These are phyloP conservation scores for Exophiala aquamarina DNA, from an alignment of 2,329 filamentous ascomycete species.

Conservation along the genomic window DNA sequence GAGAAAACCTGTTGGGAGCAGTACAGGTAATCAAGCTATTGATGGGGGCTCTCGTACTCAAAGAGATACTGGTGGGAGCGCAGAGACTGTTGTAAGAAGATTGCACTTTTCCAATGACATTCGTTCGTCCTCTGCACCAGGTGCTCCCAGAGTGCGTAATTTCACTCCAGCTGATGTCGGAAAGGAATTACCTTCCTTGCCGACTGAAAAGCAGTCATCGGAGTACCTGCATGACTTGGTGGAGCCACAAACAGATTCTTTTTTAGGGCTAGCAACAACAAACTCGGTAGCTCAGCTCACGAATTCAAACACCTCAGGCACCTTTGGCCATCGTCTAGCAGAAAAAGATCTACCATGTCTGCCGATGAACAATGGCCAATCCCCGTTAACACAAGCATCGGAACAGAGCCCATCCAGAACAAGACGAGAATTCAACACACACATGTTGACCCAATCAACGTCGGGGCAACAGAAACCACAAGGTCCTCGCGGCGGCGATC, in stretches of 20 bases:
- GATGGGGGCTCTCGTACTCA: constrained; percentile 2
- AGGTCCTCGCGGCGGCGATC: constrained; percentile 15
- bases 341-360: constrained; percentile 28
- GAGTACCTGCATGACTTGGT: background rate
- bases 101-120: constrained; percentile 16
- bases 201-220: constrained; percentile 21
- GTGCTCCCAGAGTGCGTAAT: constrained; percentile 26
- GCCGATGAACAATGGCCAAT: constrained; percentile 29
- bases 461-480: background rate
- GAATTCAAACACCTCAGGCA: constrained; percentile 18
- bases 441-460: background rate
- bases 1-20: constrained; percentile 25
- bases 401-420: background rate
- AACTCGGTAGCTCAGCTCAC: constrained; percentile 6
- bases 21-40: constrained; percentile 8
- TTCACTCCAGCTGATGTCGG: constrained; percentile 42
- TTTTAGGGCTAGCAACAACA: constrained; percentile 28
- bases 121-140: constrained; percentile 19
- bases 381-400: constrained; percentile 18
- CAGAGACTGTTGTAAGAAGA: constrained; percentile 24
- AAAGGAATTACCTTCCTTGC: constrained; percentile 33
- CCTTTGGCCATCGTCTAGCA: constrained; percentile 13
- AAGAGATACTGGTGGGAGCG: constrained; percentile 10
- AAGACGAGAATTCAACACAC: background rate
- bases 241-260: constrained; percentile 20